These are phyloP conservation scores for Trichoderma gracile DNA, from an alignment of 2,329 filamentous ascomycete genomes.

Conservation along the genomic window DNA sequence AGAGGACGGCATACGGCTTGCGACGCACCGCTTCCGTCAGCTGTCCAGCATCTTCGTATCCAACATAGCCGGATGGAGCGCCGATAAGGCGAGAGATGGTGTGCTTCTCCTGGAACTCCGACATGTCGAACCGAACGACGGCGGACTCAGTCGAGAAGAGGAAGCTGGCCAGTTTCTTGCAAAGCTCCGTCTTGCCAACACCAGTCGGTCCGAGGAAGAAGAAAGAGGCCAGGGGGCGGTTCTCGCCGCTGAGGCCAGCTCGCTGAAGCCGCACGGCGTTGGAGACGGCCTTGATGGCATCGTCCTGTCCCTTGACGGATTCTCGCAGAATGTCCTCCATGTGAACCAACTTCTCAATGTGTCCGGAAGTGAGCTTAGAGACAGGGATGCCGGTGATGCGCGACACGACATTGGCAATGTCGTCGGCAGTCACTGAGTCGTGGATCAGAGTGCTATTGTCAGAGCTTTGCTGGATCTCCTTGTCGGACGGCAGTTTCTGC, in stretches of 20 bases:
- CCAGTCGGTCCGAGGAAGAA: slow-evolving; percentile 98
- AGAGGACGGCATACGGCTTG: slow-evolving; percentile 90
- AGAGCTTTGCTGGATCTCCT: slow-evolving; percentile 45
- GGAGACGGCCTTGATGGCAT: slow-evolving; percentile 85
- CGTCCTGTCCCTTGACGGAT: slow-evolving; percentile 88
- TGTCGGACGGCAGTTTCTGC: slow-evolving; percentile 75
- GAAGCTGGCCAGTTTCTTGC: slow-evolving; percentile 92
- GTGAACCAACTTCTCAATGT: slow-evolving; percentile 89
- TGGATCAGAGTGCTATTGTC: slow-evolving; percentile 68
- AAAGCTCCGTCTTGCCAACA: slow-evolving; percentile 95
- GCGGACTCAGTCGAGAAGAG: slow-evolving; percentile 90
- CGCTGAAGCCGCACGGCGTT: slow-evolving; percentile 93
- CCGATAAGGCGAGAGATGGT: slow-evolving; percentile 92
- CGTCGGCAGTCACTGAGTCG: slow-evolving; percentile 91
- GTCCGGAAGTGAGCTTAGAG: slow-evolving; percentile 86
- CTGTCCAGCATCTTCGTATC: slow-evolving; percentile 95
- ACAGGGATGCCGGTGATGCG: slow-evolving; percentile 91
- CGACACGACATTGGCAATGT: slow-evolving; percentile 90
- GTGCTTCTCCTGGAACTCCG: slow-evolving; percentile 95
- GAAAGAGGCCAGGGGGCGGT: slow-evolving; percentile 87
- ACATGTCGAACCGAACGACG: slow-evolving; percentile 95
- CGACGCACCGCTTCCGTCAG: slow-evolving; percentile 91
- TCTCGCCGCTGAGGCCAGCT: slow-evolving; percentile 87
- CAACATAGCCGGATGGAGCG: slow-evolving; percentile 89
- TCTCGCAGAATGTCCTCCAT: slow-evolving; percentile 90